These are phyloP conservation scores for Begonia loranthoides DNA, from an alignment of 306 rosid genomes.

Conservation along the genomic window DNA sequence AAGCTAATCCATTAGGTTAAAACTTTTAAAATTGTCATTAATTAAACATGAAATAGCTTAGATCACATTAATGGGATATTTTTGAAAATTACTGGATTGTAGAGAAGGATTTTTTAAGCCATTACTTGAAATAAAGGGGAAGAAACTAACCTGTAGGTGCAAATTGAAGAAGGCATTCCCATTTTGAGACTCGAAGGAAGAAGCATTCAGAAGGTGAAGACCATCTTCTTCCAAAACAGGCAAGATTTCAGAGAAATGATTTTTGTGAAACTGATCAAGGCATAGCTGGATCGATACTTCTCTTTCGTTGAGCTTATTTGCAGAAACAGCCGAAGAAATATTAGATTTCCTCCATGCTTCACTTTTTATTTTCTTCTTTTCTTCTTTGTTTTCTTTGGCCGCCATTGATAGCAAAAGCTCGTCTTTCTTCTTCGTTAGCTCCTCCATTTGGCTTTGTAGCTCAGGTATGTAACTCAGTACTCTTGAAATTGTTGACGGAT, in stretches of 20 bases:
- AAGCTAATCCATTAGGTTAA: background rate
- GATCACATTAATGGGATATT: background rate
- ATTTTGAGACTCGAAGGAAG: constrained; percentile 42
- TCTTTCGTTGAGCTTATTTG: constrained; percentile 26
- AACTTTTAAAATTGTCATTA: background rate
- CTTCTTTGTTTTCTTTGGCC: constrained; percentile 7
- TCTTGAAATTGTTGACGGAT: constrained; percentile 40
- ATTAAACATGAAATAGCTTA: background rate
- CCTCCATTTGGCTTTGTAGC: constrained; percentile 41
- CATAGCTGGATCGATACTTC: constrained; percentile 49
- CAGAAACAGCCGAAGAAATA: constrained; percentile 28
- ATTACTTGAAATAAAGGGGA: background rate
- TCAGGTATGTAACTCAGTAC: constrained; percentile 52
- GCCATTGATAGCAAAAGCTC: constrained; percentile 23
- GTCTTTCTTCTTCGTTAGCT: constrained; percentile 24
- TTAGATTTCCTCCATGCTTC: background rate
- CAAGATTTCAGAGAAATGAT: constrained; percentile 30
- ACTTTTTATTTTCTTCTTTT: background rate
- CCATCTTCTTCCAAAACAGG: constrained; percentile 35
- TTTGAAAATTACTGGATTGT: background rate
- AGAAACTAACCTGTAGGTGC: constrained; percentile 20
- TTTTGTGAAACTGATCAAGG: constrained; percentile 9
- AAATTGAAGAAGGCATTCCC: constrained; percentile 39
- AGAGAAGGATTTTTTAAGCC: no score
- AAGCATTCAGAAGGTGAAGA: constrained; percentile 32